Conservation (phyloP, 108 stramenopile species). For the Chaetoceros tenuissimus region DNA sequence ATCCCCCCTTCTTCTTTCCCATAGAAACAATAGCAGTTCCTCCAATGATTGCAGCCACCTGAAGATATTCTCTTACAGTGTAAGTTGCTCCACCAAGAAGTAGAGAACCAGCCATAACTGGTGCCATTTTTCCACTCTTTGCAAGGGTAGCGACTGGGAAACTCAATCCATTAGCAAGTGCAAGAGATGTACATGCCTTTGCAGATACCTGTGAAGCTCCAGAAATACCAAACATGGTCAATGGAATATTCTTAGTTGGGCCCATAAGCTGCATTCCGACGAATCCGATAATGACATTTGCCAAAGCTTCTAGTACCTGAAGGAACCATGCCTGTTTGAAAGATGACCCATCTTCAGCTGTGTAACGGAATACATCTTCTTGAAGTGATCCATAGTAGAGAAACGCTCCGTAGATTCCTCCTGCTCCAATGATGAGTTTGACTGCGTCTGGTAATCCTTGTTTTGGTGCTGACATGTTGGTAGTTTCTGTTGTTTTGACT, state of each 20-base stretch:
- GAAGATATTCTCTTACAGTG: slow-evolving; percentile 71
- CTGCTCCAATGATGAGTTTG: slow-evolving; percentile 81
- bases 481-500: not conserved
- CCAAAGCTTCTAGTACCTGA: slow-evolving; percentile 84
- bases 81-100: slow-evolving; percentile 84
- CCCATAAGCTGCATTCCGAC: slow-evolving; percentile 77
- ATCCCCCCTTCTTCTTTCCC: slow-evolving; percentile 82
- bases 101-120: slow-evolving; percentile 86
- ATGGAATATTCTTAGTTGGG: slow-evolving; percentile 70
- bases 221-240: slow-evolving; percentile 75
- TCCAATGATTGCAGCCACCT: slow-evolving; percentile 85
- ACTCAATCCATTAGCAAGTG: slow-evolving; percentile 74
- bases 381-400: slow-evolving; percentile 93
- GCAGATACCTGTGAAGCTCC: slow-evolving; percentile 86
- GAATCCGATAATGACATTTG: slow-evolving; percentile 85
- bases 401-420: slow-evolving; percentile 93
- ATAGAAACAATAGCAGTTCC: slow-evolving; percentile 86
- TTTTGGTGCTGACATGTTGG: not conserved
- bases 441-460: slow-evolving; percentile 46
- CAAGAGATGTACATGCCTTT: slow-evolving; percentile 86
- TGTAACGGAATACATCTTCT: slow-evolving; percentile 90
- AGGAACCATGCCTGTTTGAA: slow-evolving; percentile 91
- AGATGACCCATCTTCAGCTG: slow-evolving; percentile 68
- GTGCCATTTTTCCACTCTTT: slow-evolving; percentile 91
- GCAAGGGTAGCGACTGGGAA: slow-evolving; percentile 88